Conservation (phyloP, 805 yeast genomes). For the Scheffersomyces coipomensis region DNA sequence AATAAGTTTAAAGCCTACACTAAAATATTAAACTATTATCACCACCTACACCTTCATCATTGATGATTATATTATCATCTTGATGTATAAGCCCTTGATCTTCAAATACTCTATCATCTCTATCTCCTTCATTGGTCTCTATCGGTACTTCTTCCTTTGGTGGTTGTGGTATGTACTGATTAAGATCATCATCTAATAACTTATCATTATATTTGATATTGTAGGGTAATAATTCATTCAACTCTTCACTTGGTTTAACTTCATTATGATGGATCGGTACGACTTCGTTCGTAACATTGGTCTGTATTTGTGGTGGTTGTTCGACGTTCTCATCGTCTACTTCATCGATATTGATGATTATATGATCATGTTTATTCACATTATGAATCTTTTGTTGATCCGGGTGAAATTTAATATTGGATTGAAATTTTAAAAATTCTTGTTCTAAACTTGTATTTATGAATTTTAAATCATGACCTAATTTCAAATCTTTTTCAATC, state of each 20-base stretch:
- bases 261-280: not conserved
- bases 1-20: not conserved
- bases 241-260: conserved; percentile 20
- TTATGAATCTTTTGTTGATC: conserved; percentile 22
- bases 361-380: conserved; percentile 27
- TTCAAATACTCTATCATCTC: conserved; percentile 2
- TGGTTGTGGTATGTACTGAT: conserved; percentile 4
- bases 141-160: not conserved
- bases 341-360: conserved; percentile 24
- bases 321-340: conserved; percentile 9
- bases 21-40: conserved; percentile 19
- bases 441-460: conserved; percentile 25
- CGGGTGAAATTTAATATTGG: conserved; percentile 30
- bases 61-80: conserved; percentile 4
- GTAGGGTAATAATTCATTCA: conserved; percentile 28
- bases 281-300: not conserved
- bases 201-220: conserved; percentile 25
- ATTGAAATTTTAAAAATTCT: conserved; percentile 25
- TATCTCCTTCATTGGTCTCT: not conserved
- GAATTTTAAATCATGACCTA: conserved; percentile 38
- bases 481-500: conserved; percentile 29
- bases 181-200: conserved; percentile 24
- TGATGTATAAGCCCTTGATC: not conserved
- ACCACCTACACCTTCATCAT: conserved; percentile 24
- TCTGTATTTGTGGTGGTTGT: not conserved